A percentile compares a stretch with the other conserved stretches of the same genome.
Conservation (phyloP, 768 basidiomycete genomes). For the Clavulina sp. region DNA sequence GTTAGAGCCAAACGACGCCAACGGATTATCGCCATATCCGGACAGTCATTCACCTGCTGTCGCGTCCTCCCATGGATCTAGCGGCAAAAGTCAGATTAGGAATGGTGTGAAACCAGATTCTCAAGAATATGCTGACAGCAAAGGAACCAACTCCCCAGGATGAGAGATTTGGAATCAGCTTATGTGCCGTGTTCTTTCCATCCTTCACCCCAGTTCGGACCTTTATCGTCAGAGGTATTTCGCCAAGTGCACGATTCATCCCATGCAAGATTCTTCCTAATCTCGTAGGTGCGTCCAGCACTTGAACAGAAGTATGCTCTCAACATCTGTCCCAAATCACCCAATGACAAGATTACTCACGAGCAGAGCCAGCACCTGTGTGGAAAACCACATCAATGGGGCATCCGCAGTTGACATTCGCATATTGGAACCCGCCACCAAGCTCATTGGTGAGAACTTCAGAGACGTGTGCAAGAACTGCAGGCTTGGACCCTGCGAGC, state of each 20-base stretch:
- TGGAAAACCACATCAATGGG: constrained; percentile 95
- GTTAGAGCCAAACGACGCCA: too few species aligned
- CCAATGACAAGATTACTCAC: constrained; percentile 33
- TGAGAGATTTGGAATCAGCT: constrained; percentile 65
- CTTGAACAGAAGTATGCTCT: constrained; percentile 22
- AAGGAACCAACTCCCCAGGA: constrained; percentile 39
- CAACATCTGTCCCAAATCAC: neutral
- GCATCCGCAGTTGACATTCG: constrained; percentile 92
- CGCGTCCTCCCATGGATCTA: constrained; percentile 92
- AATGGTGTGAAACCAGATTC: constrained; percentile 21
- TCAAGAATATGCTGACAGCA: constrained; percentile 24
- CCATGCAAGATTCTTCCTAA: constrained; percentile 76
- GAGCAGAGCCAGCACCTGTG: constrained; percentile 72
- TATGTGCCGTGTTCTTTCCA: constrained; percentile 71
- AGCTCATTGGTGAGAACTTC: constrained; percentile 8
- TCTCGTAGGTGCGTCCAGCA: constrained; percentile 67
- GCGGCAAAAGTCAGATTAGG: constrained; percentile 14
- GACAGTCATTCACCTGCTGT: too few species aligned
- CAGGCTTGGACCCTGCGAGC: constrained; percentile 75
- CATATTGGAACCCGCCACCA: constrained; percentile 47
- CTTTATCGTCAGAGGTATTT: constrained; percentile 81
- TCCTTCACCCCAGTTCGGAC: constrained; percentile 89
- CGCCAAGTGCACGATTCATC: constrained; percentile 81
- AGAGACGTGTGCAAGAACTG: constrained; percentile 30
- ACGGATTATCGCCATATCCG: too few species aligned